These are phyloP conservation scores for Cryptococcus sp. DNA, from an alignment of 1,284 basidiomycete species.

Conservation along the genomic window DNA sequence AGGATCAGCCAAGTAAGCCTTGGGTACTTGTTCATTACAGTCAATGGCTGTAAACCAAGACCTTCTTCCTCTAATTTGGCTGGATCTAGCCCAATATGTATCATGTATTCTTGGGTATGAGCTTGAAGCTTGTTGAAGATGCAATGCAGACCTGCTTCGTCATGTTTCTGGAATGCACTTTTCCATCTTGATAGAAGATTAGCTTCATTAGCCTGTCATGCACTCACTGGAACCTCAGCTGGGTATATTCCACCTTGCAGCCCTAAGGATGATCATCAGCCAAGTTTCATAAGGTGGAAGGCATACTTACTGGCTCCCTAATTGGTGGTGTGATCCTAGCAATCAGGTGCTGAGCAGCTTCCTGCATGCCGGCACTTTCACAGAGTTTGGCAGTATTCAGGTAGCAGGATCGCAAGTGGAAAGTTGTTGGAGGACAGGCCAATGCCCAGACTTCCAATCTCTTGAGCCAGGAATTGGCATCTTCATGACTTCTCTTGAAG, in stretches of 20 bases:
- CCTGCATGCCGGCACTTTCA: slow-evolving; percentile 36
- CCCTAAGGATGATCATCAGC: slow-evolving; percentile 26
- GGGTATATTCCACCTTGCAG: slow-evolving; percentile 42
- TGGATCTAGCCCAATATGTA: slow-evolving; percentile 19
- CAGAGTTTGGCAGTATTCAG: slow-evolving; percentile 45
- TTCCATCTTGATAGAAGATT: slow-evolving; percentile 21
- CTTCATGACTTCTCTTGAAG: slow-evolving; percentile 41
- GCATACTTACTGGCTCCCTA: slow-evolving; percentile 29
- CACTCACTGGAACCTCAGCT: slow-evolving; percentile 39
- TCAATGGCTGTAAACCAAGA: slow-evolving; percentile 29
- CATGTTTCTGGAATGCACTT: slow-evolving; percentile 14
- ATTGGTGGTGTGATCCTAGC: slow-evolving; percentile 22
- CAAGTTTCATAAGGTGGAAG: background rate
- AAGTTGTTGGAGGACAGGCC: slow-evolving; percentile 34
- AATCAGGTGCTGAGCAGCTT: slow-evolving; percentile 35
- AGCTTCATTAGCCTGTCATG: background rate
- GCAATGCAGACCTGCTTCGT: slow-evolving; percentile 5
- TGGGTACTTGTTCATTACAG: slow-evolving; percentile 1
- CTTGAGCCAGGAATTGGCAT: slow-evolving; percentile 44
- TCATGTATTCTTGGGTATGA: slow-evolving; percentile 27
- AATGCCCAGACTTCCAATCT: slow-evolving; percentile 43
- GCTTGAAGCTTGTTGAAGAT: slow-evolving; percentile 22
- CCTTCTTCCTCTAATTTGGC: slow-evolving; percentile 21
- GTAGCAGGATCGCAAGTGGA: slow-evolving; percentile 37
- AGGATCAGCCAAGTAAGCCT: slow-evolving; percentile 17